A percentile compares a stretch with the other conserved stretches of the same genome.
Evolutionary conservation across 768 basidiomycete genomes (phyloP).

Genomic region (Mycena epipterygia): DNA sequence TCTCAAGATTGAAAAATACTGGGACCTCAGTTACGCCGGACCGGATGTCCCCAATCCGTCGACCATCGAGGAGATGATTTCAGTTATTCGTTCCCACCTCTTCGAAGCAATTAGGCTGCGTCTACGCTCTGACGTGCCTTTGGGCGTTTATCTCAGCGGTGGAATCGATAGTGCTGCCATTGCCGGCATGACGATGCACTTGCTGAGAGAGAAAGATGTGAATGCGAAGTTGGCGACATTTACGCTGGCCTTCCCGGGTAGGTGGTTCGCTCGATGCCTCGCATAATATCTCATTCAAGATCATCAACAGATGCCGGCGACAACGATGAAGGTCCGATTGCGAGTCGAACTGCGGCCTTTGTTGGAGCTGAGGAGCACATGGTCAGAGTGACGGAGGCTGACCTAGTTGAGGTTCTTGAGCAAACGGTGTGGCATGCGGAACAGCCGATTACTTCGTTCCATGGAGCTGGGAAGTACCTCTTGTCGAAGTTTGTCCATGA

Average conservation of each 20-base stretch:
- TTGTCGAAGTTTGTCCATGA: background rate
- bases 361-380: background rate
- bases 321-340: background rate
- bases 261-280: too few relatives aligned
- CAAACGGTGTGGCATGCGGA: background rate
- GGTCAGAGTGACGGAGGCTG: background rate
- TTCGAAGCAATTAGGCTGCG: slow-evolving; percentile 6
- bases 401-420: background rate
- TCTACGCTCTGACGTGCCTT: slow-evolving; percentile 8
- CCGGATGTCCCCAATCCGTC: background rate
- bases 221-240: slow-evolving; percentile 21
- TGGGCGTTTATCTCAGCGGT: slow-evolving; percentile 22
- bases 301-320: background rate
- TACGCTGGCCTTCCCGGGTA: slow-evolving; percentile 10
- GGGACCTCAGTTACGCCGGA: background rate
- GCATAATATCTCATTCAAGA: too few relatives aligned
- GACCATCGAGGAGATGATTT: background rate
- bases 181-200: slow-evolving; percentile 18
- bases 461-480: background rate
- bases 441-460: background rate
- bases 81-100: background rate
- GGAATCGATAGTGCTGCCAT: slow-evolving; percentile 32
- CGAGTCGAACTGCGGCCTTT: background rate
- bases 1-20: background rate
- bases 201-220: slow-evolving; percentile 22